Evolutionary conservation across 2,329 filamentous ascomycete species (phyloP).

Genomic region (Colletotrichum aenigma): DNA sequence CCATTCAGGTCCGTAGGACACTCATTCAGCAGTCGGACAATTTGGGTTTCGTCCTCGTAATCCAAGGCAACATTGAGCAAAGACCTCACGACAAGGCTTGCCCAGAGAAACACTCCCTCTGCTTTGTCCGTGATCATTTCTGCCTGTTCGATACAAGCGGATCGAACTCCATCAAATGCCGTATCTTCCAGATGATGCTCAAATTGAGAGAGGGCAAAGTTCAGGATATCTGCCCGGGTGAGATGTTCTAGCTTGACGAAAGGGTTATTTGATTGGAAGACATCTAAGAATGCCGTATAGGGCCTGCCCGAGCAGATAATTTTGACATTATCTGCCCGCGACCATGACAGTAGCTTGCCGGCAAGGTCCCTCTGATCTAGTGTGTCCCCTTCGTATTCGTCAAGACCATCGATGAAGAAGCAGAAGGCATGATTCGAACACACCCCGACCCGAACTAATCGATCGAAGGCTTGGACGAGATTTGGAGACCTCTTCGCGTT

Average conservation of each 20-base stretch:
- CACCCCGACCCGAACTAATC: accelerated
- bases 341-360: background rate
- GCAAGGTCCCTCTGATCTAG: background rate
- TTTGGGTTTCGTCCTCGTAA: background rate
- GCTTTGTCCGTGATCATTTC: background rate
- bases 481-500: accelerated
- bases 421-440: background rate
- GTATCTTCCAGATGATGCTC: background rate
- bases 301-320: background rate
- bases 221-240: background rate
- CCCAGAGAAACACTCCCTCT: background rate
- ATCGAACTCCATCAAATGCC: background rate
- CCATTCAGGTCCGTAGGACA: background rate
- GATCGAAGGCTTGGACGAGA: background rate
- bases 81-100: background rate
- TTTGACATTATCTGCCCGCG: background rate
- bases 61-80: background rate
- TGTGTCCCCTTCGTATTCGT: background rate
- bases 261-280: accelerated
- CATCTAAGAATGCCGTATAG: background rate
- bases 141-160: accelerated
- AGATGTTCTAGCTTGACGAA: background rate
- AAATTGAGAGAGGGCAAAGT: background rate
- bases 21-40: background rate
- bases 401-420: background rate